These are phyloP conservation scores for Desmodesmus armatus DNA, from an alignment of 139 green algal genomes.

Conservation along the genomic window DNA sequence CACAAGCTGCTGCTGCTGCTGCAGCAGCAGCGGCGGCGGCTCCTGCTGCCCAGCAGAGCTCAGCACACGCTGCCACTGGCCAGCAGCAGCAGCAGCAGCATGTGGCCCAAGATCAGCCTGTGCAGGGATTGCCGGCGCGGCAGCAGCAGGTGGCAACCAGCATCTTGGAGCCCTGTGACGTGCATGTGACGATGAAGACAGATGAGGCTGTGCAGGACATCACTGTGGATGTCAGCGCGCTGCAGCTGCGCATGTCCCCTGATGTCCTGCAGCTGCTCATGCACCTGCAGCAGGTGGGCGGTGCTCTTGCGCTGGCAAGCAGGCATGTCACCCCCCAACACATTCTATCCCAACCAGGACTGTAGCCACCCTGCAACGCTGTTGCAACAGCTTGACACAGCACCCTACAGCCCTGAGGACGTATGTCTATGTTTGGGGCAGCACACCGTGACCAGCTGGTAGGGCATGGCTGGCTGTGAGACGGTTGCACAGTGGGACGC, in stretches of 20 bases:
- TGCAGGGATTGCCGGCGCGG: neutral
- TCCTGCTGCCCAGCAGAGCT: neutral
- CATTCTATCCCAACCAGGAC: neutral
- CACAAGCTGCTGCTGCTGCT: neutral
- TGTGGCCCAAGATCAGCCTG: too few relatives aligned
- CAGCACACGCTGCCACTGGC: neutral
- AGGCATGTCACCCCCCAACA: neutral
- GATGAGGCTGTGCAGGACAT: conserved; percentile 3
- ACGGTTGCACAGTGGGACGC: too few relatives aligned
- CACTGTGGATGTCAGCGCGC: conserved; percentile 43
- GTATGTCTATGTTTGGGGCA: neutral
- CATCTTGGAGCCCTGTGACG: conserved; percentile 59
- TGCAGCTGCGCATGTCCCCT: conserved; percentile 75
- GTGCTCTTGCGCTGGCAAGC: neutral
- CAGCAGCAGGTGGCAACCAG: conserved; percentile 29
- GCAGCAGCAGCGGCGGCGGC: conserved; percentile 13
- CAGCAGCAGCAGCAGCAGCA: neutral
- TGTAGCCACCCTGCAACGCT: neutral
- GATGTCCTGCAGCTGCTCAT: conserved; percentile 76
- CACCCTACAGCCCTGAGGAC: too few relatives aligned
- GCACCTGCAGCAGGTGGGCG: conserved; percentile 48
- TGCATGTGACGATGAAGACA: conserved; percentile 23
- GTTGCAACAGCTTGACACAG: neutral
- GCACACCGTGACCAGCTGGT: neutral
- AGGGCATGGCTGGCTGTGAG: too few relatives aligned